A percentile compares a stretch with the other conserved stretches of the same genome.
phyloP scores from a whole-genome alignment of 2,329 filamentous ascomycete genomes.

The Apiospora aurea region DNA sequence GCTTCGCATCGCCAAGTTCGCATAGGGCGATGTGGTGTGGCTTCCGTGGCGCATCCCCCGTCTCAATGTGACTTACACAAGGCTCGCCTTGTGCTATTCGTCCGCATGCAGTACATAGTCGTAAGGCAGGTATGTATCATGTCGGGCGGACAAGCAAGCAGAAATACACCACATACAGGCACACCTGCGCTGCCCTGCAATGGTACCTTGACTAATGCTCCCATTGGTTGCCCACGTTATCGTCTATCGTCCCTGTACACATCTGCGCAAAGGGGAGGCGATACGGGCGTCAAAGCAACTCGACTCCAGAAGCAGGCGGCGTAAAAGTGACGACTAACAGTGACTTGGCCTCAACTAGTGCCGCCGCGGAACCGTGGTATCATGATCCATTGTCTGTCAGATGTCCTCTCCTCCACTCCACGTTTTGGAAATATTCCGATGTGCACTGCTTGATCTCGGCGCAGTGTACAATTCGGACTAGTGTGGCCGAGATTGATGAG shows the following conservation, averaged over 20 bases:
- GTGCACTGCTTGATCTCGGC: slow-evolving; percentile 16
- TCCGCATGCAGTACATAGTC: background rate
- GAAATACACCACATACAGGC: slow-evolving; percentile 3
- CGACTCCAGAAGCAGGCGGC: slow-evolving; percentile 12
- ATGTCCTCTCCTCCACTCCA: slow-evolving; percentile 1
- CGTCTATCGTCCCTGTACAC: background rate
- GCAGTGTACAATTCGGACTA: slow-evolving; percentile 13
- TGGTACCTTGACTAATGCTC: background rate
- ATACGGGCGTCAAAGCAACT: slow-evolving; percentile 10
- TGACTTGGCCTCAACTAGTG: slow-evolving; percentile 10
- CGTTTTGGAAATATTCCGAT: slow-evolving; percentile 16
- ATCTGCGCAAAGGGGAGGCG: background rate
- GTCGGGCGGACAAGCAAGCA: background rate
- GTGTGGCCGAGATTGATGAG: slow-evolving; percentile 6
- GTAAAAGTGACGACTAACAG: slow-evolving; percentile 3
- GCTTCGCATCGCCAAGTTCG: slow-evolving; percentile 1
- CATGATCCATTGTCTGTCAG: slow-evolving; percentile 1
- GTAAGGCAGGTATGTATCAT: slow-evolving; percentile 7
- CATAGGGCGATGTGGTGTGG: slow-evolving; percentile 17
- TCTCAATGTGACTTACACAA: slow-evolving; percentile 19
- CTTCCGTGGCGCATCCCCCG: slow-evolving; percentile 14
- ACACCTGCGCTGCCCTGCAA: slow-evolving; percentile 4
- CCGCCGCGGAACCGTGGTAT: slow-evolving; percentile 15
- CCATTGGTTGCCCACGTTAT: background rate
- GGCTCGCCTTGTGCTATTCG: background rate